Evolutionary conservation across 2,329 filamentous ascomycete species (phyloP).

Genomic region (Lachnellula occidentalis): DNA sequence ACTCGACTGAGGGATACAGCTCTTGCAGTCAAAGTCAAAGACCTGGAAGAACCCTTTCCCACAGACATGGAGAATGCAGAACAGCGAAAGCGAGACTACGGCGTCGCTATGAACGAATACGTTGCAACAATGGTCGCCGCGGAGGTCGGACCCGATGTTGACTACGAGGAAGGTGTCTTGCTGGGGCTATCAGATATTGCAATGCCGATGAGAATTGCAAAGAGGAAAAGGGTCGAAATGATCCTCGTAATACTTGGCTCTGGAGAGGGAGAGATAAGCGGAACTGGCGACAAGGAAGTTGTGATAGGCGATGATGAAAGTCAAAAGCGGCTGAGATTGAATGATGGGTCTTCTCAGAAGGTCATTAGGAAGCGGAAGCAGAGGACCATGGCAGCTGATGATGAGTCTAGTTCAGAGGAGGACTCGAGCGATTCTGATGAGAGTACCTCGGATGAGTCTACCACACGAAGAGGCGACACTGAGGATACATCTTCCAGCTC

Average conservation of each 20-base stretch:
- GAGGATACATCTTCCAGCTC: slow-evolving; percentile 22
- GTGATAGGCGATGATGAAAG: slow-evolving; percentile 23
- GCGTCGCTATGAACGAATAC: slow-evolving; percentile 40
- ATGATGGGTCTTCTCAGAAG: slow-evolving; percentile 43
- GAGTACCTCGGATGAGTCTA: slow-evolving; percentile 19
- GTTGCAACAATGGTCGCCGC: slow-evolving; percentile 24
- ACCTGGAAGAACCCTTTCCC: slow-evolving; percentile 48
- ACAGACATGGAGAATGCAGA: slow-evolving; percentile 42
- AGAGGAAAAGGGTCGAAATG: slow-evolving; percentile 58
- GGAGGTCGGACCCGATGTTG: slow-evolving; percentile 18
- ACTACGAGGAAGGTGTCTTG: slow-evolving; percentile 30
- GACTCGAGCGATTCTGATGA: slow-evolving; percentile 18
- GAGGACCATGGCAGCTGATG: slow-evolving; percentile 24
- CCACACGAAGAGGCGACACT: slow-evolving; percentile 9
- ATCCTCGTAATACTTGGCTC: slow-evolving; percentile 50
- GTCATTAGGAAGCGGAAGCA: slow-evolving; percentile 43
- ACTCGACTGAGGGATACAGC: slow-evolving; percentile 64
- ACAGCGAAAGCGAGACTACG: slow-evolving; percentile 42
- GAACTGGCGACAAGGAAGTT: slow-evolving; percentile 4
- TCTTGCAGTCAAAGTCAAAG: slow-evolving; percentile 51
- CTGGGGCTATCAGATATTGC: slow-evolving; percentile 41
- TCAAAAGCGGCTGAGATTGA: slow-evolving; percentile 39
- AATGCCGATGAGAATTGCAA: slow-evolving; percentile 51
- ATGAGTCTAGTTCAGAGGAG: slow-evolving; percentile 20
- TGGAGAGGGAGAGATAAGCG: slow-evolving; percentile 10